Evolutionary conservation across 2,329 filamentous ascomycete species (phyloP).

Genomic region (Ceratocystis albifundus): DNA sequence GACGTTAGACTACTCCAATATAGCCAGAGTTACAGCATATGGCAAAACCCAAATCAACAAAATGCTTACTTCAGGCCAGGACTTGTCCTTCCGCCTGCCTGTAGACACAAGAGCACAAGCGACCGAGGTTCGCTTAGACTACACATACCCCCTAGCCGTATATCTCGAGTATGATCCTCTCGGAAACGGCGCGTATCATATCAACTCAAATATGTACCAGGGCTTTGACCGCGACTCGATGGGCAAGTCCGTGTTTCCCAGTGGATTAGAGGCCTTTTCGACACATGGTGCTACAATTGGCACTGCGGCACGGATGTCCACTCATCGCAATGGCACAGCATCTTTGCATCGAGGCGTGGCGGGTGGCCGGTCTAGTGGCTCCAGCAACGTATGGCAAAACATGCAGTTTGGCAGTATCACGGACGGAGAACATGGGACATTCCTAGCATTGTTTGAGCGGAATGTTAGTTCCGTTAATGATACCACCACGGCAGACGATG

Average conservation of each 20-base stretch:
- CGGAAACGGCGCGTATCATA: constrained; percentile 21
- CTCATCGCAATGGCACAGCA: constrained; percentile 47
- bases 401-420: constrained; percentile 36
- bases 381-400: constrained; percentile 45
- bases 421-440: background rate
- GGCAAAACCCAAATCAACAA: constrained; percentile 34
- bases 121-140: constrained; percentile 25
- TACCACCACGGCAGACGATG: constrained; percentile 39
- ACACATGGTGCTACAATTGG: constrained; percentile 24
- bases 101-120: background rate
- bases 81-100: constrained; percentile 29
- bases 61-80: constrained; percentile 37
- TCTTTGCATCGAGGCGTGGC: constrained; percentile 40
- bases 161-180: constrained; percentile 20
- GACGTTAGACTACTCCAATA: constrained; percentile 41
- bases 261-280: constrained; percentile 44
- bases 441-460: constrained; percentile 43
- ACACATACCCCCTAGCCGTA: constrained; percentile 40
- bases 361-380: constrained; percentile 37
- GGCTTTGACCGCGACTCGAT: constrained; percentile 32
- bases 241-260: constrained; percentile 41
- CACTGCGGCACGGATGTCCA: constrained; percentile 32
- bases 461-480: constrained; percentile 45
- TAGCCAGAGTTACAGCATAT: constrained; percentile 36
- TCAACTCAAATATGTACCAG: constrained; percentile 33